Evolutionary conservation across 2,329 filamentous ascomycete genomes (phyloP).

Genomic region (Nemania sp.): DNA sequence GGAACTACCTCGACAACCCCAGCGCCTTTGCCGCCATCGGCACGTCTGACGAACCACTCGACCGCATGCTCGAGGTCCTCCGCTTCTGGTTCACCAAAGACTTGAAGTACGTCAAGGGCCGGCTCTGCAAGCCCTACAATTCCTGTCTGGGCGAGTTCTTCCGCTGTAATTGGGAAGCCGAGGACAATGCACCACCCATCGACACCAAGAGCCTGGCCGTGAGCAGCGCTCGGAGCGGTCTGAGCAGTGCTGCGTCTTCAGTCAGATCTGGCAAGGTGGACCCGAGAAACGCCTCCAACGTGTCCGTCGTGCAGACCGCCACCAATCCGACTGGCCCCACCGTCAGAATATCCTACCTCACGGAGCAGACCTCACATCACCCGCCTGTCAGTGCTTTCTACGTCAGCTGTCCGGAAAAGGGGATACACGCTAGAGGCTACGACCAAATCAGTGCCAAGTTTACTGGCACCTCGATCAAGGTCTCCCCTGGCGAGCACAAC

Average conservation of each 20-base stretch:
- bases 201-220: slow-evolving; percentile 47
- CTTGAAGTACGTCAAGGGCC: slow-evolving; percentile 97
- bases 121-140: slow-evolving; percentile 99
- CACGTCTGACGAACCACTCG: slow-evolving; percentile 86
- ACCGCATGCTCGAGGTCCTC: slow-evolving; percentile 91
- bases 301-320: slow-evolving; percentile 55
- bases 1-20: slow-evolving; percentile 95
- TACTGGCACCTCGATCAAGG: slow-evolving; percentile 90
- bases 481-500: slow-evolving; percentile 90
- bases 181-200: slow-evolving; percentile 73
- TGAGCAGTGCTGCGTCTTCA: slow-evolving; percentile 50
- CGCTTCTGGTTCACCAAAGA: slow-evolving; percentile 99
- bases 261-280: slow-evolving; percentile 49
- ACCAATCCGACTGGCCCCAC: slow-evolving; percentile 50
- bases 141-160: slow-evolving; percentile 97
- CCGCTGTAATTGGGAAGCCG: slow-evolving; percentile 94
- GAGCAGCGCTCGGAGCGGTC: slow-evolving; percentile 37
- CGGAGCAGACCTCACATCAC: slow-evolving; percentile 97
- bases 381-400: slow-evolving; percentile 96
- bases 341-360: slow-evolving; percentile 88
- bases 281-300: slow-evolving; percentile 52
- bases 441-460: slow-evolving; percentile 98
- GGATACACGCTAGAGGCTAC: slow-evolving; percentile 84
- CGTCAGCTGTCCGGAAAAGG: slow-evolving; percentile 88
- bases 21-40: slow-evolving; percentile 84